These are phyloP conservation scores for Colletotrichum simmondsii DNA, from an alignment of 2,329 filamentous ascomycete species.

Conservation along the genomic window DNA sequence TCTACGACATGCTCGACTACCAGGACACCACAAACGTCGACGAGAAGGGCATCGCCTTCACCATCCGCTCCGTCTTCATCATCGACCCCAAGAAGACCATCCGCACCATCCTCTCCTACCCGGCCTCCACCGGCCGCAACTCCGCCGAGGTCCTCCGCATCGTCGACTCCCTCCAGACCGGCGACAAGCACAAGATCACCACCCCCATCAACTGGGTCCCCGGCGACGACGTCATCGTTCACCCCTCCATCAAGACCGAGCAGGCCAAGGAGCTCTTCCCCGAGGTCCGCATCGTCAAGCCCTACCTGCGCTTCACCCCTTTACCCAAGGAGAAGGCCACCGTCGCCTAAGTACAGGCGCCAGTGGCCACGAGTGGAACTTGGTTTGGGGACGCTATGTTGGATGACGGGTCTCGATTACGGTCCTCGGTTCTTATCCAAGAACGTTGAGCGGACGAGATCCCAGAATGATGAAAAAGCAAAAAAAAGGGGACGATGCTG, in stretches of 20 bases:
- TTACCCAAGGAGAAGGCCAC: constrained; percentile 66
- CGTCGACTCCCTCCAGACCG: constrained; percentile 82
- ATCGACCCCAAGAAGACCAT: constrained; percentile 96
- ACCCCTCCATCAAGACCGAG: constrained; percentile 83
- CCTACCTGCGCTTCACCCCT: constrained; percentile 79
- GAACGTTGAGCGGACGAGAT: neutral
- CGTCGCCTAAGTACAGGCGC: constrained; percentile 40
- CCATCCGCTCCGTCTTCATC: constrained; percentile 94
- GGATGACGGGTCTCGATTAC: constrained; percentile 1
- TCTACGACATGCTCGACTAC: constrained; percentile 87
- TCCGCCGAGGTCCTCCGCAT: constrained; percentile 82
- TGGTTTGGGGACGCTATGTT: constrained; percentile 27
- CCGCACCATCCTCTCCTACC: constrained; percentile 91
- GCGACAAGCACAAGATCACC: constrained; percentile 88
- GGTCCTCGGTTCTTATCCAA: neutral
- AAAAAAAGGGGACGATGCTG: constrained; percentile 1
- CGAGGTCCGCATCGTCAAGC: constrained; percentile 75
- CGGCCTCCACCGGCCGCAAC: constrained; percentile 89
- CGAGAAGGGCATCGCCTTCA: constrained; percentile 87
- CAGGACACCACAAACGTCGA: constrained; percentile 86
- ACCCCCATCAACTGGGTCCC: constrained; percentile 92
- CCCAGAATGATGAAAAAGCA: neutral
- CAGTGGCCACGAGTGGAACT: constrained; percentile 22
- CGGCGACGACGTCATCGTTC: constrained; percentile 93
- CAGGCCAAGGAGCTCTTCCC: constrained; percentile 91